These are phyloP conservation scores for Auxenochlorella pyrenoidosa DNA, from an alignment of 139 green algal species.

Conservation along the genomic window DNA sequence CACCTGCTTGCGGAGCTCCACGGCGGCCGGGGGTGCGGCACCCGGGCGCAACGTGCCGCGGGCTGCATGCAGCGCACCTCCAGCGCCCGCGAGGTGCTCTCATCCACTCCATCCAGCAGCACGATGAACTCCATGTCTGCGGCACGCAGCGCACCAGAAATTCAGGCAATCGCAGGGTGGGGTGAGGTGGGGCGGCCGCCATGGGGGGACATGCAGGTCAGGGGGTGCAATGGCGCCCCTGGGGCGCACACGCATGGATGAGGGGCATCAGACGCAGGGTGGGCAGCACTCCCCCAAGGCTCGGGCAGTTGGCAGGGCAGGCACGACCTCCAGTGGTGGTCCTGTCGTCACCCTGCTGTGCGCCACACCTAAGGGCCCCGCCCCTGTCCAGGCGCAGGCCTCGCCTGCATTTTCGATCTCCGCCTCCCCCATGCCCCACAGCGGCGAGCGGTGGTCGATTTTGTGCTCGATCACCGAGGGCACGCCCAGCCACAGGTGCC, in stretches of 20 bases:
- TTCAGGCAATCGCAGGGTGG: not conserved
- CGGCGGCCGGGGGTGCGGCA: too few species aligned
- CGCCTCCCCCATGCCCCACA: constrained; percentile 52
- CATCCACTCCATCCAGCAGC: constrained; percentile 54
- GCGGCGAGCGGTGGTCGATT: constrained; percentile 49
- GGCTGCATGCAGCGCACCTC: constrained; percentile 15
- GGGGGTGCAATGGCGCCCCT: too few species aligned
- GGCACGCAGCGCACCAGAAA: not conserved
- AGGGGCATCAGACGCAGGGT: too few species aligned
- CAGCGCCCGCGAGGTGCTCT: constrained; percentile 43
- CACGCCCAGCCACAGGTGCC: constrained; percentile 67
- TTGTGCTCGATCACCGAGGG: constrained; percentile 64
- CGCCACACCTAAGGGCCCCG: not conserved
- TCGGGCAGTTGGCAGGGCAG: too few species aligned
- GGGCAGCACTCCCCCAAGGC: too few species aligned
- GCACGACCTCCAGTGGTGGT: too few species aligned
- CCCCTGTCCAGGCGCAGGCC: not conserved
- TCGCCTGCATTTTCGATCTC: constrained; percentile 39
- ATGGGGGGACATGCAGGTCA: too few species aligned
- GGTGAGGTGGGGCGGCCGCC: too few species aligned
- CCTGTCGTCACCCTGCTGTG: not conserved
- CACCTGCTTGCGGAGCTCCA: too few species aligned
- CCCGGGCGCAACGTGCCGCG: not conserved
- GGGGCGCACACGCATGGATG: too few species aligned
- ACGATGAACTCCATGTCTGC: constrained; percentile 51